Evolutionary conservation across 768 basidiomycete species (phyloP).

Genomic region (Boletus pseudo-olivaceus): DNA sequence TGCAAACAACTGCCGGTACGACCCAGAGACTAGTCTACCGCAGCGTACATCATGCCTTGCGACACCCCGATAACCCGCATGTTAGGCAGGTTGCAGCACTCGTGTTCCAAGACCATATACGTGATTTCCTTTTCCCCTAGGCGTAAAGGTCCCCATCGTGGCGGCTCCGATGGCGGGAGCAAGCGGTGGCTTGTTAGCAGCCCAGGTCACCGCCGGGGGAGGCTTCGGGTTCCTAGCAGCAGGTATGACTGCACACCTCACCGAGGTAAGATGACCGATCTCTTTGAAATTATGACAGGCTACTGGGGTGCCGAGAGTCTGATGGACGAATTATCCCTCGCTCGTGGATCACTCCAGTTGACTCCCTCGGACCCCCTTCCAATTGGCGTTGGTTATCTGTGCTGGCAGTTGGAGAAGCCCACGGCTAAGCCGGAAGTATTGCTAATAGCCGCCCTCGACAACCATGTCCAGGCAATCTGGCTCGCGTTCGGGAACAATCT

Average conservation of each 20-base stretch:
- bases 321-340: slow-evolving; percentile 48
- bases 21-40: too few species aligned
- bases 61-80: slow-evolving; percentile 47
- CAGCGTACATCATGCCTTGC: slow-evolving; percentile 13
- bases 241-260: slow-evolving; percentile 35
- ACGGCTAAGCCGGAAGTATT: slow-evolving; percentile 38
- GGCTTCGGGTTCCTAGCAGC: slow-evolving; percentile 75
- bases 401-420: slow-evolving; percentile 63
- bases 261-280: not conserved
- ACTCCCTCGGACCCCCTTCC: slow-evolving; percentile 37
- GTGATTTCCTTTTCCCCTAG: slow-evolving; percentile 30
- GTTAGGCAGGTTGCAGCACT: slow-evolving; percentile 38
- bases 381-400: slow-evolving; percentile 73
- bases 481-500: slow-evolving; percentile 65
- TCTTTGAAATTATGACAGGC: slow-evolving; percentile 33
- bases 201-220: slow-evolving; percentile 61
- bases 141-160: slow-evolving; percentile 56
- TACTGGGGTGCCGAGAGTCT: slow-evolving; percentile 45
- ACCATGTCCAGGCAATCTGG: slow-evolving; percentile 66
- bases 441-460: slow-evolving; percentile 49
- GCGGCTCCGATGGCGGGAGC: slow-evolving; percentile 70
- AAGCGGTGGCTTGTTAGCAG: slow-evolving; percentile 58
- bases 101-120: not conserved
- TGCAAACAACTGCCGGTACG: not conserved
- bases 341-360: slow-evolving; percentile 42